Percentiles rank a stretch among this genome's conserved stretches.
These are phyloP conservation scores for Elsinoe australis DNA, from an alignment of 2,329 filamentous ascomycete species.

Conservation along the genomic window DNA sequence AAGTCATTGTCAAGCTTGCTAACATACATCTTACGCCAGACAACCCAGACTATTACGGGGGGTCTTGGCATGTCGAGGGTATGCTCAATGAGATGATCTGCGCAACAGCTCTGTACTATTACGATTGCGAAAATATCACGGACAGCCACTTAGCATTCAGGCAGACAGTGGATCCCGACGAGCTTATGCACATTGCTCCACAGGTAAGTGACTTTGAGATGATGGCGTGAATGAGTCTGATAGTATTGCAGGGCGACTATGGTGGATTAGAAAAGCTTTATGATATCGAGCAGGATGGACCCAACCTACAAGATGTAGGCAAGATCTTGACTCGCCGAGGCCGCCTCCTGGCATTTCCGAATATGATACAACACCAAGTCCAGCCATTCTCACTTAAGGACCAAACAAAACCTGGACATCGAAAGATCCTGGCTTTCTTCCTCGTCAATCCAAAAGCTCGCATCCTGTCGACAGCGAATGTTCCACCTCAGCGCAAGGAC, in stretches of 20 bases:
- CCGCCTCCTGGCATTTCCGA: slow-evolving; percentile 50
- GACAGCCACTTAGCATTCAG: slow-evolving; percentile 46
- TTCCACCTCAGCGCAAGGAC: slow-evolving; percentile 42
- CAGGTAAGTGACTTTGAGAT: not conserved
- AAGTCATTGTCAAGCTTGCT: slow-evolving; percentile 57
- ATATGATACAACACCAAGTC: slow-evolving; percentile 44
- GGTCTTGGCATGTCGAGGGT: slow-evolving; percentile 47
- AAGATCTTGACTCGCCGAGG: slow-evolving; percentile 40
- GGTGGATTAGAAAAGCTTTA: slow-evolving; percentile 32
- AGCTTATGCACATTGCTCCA: slow-evolving; percentile 24
- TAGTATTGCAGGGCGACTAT: slow-evolving; percentile 25
- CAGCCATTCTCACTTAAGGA: slow-evolving; percentile 45
- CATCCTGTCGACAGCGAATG: slow-evolving; percentile 45
- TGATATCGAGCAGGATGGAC: slow-evolving; percentile 31
- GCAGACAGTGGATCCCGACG: slow-evolving; percentile 23
- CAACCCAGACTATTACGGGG: slow-evolving; percentile 47
- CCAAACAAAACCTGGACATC: slow-evolving; percentile 44
- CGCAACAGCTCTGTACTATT: slow-evolving; percentile 56
- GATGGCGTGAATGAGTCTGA: not conserved
- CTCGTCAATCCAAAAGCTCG: slow-evolving; percentile 48
- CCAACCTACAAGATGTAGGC: slow-evolving; percentile 39
- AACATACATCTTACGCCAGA: slow-evolving; percentile 53
- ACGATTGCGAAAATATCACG: slow-evolving; percentile 52
- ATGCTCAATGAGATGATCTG: slow-evolving; percentile 55
- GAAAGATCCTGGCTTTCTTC: slow-evolving; percentile 51